These are phyloP conservation scores for Platanthera zijinensis DNA, from an alignment of 106 monocot genomes.

Conservation along the genomic window DNA sequence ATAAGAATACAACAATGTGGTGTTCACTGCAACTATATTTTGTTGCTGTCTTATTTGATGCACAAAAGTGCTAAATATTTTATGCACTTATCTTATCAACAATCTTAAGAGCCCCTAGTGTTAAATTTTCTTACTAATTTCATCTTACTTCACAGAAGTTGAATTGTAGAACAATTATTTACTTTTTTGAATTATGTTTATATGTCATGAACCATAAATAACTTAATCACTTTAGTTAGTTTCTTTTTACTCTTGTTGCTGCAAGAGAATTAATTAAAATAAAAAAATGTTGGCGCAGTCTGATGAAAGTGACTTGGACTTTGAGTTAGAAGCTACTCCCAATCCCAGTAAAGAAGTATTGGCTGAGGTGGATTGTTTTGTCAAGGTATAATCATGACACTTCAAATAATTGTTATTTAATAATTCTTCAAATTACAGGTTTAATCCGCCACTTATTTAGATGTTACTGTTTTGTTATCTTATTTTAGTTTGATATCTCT, in stretches of 20 bases:
- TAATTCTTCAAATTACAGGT: neutral
- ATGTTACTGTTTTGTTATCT: no score
- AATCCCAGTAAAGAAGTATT: conserved; percentile 17
- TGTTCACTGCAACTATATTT: neutral
- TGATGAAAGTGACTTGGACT: conserved; percentile 44
- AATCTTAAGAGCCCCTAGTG: neutral
- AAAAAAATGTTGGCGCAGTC: neutral
- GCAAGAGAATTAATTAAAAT: conserved; percentile 4
- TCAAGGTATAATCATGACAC: conserved; percentile 24
- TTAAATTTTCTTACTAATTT: neutral
- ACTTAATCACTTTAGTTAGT: neutral
- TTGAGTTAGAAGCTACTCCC: conserved; percentile 30
- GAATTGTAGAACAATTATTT: neutral
- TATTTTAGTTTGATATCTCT: no score
- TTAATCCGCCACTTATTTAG: neutral
- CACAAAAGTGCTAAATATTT: neutral
- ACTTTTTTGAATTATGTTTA: neutral
- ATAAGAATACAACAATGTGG: neutral
- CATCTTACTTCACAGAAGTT: neutral
- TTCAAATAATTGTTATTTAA: neutral
- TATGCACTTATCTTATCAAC: neutral
- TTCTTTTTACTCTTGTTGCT: neutral
- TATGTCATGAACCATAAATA: neutral
- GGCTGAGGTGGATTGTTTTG: conserved; percentile 24
- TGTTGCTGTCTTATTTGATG: neutral